A percentile compares a stretch with the other conserved stretches of the same genome.
Conservation (phyloP, 148 eudicot genomes). For the Diospyros lotus region DNA sequence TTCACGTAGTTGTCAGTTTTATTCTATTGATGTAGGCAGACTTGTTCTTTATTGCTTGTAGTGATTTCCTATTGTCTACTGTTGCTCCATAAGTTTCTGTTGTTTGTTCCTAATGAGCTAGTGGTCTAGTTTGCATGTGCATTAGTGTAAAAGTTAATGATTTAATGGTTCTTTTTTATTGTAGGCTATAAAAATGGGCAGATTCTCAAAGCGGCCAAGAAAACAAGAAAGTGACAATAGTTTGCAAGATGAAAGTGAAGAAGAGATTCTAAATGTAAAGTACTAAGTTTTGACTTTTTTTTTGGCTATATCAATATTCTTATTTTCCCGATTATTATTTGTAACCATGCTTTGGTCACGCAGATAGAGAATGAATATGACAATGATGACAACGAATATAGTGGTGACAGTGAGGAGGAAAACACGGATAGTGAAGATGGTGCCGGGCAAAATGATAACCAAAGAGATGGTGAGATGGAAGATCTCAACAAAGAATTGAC, state of each 20-base stretch:
- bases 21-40: too few relatives aligned
- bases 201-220: slow-evolving; percentile 27
- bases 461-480: slow-evolving; percentile 60
- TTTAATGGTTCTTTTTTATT: neutral
- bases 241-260: slow-evolving; percentile 32
- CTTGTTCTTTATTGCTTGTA: too few relatives aligned
- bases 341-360: neutral
- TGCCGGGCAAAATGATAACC: slow-evolving; percentile 9
- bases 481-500: slow-evolving; percentile 74
- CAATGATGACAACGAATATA: slow-evolving; percentile 20
- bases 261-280: slow-evolving; percentile 22
- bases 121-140: neutral
- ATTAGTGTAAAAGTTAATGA: neutral
- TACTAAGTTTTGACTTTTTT: neutral
- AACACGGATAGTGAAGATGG: slow-evolving; percentile 19
- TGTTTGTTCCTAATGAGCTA: too few relatives aligned
- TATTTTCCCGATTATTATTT: neutral
- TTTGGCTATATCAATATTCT: neutral
- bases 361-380: slow-evolving; percentile 28
- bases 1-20: too few relatives aligned
- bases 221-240: slow-evolving; percentile 34
- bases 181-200: slow-evolving; percentile 19
- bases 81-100: too few relatives aligned
- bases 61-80: too few relatives aligned
- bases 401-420: slow-evolving; percentile 21